Percentiles rank a stretch among this genome's conserved stretches.
These are phyloP conservation scores for Fagopyrum tataricum DNA, from an alignment of 148 eudicot species.

Conservation along the genomic window DNA sequence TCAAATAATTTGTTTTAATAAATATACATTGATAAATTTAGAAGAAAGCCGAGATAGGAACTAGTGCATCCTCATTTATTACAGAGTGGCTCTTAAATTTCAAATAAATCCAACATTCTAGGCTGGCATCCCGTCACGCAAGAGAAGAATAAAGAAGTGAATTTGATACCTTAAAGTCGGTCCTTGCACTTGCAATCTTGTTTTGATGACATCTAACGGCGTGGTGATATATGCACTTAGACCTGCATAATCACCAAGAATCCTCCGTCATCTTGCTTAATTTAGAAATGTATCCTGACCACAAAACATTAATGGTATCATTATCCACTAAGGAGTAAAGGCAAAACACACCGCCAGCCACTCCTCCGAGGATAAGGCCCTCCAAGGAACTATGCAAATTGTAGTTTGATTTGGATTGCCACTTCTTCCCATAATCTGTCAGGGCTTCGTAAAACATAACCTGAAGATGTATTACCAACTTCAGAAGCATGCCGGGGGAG, in stretches of 20 bases:
- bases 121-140: background rate
- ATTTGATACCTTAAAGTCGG: constrained; percentile 43
- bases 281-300: background rate
- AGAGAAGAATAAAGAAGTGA: too few species aligned
- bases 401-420: constrained; percentile 37
- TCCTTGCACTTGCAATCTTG: constrained; percentile 80
- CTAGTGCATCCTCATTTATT: background rate
- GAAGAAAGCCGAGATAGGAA: too few species aligned
- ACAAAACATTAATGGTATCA: background rate
- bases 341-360: constrained; percentile 41
- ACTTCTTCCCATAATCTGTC: constrained; percentile 55
- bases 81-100: background rate
- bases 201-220: constrained; percentile 74
- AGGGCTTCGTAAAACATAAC: constrained; percentile 76
- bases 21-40: too few species aligned
- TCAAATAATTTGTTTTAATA: too few species aligned
- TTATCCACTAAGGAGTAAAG: background rate
- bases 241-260: constrained; percentile 1
- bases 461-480: constrained; percentile 22
- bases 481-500: background rate
- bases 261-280: background rate
- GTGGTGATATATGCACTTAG: constrained; percentile 79
- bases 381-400: constrained; percentile 48
- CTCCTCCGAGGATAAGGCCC: constrained; percentile 78
- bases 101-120: background rate